A percentile compares a stretch with the other conserved stretches of the same genome.
Conservation (phyloP, 305 asterid species). For the Petunia hybrid region DNA sequence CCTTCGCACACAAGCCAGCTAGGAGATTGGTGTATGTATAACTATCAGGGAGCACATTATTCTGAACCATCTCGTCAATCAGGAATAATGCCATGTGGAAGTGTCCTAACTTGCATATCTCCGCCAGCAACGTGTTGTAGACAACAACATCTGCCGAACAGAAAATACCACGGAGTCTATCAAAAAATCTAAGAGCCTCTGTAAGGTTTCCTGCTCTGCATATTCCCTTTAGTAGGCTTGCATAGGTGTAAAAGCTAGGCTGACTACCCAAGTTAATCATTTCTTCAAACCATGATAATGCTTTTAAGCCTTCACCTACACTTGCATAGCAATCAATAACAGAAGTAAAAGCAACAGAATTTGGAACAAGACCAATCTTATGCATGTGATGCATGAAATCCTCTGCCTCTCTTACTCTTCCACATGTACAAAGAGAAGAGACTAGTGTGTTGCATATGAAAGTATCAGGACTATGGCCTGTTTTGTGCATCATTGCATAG, state of each 20-base stretch:
- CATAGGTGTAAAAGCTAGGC: conserved; percentile 70
- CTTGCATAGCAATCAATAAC: conserved; percentile 63
- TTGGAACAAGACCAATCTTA: conserved; percentile 57
- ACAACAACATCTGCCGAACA: conserved; percentile 52
- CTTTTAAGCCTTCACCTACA: conserved; percentile 65
- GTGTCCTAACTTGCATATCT: conserved; percentile 61
- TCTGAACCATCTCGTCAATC: conserved; percentile 67
- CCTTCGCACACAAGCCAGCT: conserved; percentile 68
- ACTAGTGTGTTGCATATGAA: conserved; percentile 67
- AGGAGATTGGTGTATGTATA: conserved; percentile 64
- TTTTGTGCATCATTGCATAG: conserved; percentile 57
- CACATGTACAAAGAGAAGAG: conserved; percentile 66
- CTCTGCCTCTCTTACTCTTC: conserved; percentile 72
- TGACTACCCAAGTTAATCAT: conserved; percentile 68
- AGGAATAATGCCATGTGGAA: conserved; percentile 52
- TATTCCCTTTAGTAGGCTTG: conserved; percentile 72
- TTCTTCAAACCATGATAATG: conserved; percentile 61
- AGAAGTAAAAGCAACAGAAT: conserved; percentile 64
- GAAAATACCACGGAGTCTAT: conserved; percentile 53
- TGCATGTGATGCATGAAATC: conserved; percentile 62
- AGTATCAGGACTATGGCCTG: conserved; percentile 54
- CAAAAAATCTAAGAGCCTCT: conserved; percentile 63
- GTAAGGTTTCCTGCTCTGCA: conserved; percentile 65
- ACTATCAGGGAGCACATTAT: conserved; percentile 63
- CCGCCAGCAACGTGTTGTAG: conserved; percentile 69